Percentiles rank a stretch among this genome's conserved stretches.
These are phyloP conservation scores for Rehmannia glutinosa DNA, from an alignment of 257 asterid species.

Conservation along the genomic window DNA sequence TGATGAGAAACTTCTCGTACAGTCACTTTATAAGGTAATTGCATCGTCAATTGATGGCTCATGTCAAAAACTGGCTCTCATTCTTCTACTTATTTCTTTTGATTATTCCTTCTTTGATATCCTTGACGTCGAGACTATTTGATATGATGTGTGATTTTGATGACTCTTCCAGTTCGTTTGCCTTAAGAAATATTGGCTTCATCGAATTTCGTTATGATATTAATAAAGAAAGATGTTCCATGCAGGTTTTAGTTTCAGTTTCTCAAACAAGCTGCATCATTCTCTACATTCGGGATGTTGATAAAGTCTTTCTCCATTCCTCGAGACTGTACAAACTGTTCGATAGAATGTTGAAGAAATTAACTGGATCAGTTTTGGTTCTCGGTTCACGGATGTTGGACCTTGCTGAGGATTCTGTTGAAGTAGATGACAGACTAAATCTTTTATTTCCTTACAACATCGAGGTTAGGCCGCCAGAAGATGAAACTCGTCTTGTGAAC, in stretches of 20 bases:
- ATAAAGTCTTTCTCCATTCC: conserved; percentile 57
- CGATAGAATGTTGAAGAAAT: conserved; percentile 66
- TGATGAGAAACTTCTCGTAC: conserved; percentile 75
- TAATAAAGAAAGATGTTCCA: conserved; percentile 9
- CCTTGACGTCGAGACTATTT: background rate
- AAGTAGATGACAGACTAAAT: conserved; percentile 54
- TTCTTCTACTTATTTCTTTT: no score
- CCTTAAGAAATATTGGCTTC: background rate
- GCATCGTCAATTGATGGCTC: background rate
- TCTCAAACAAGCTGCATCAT: conserved; percentile 60
- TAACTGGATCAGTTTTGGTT: conserved; percentile 78
- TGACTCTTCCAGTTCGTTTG: background rate
- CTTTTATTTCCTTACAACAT: conserved; percentile 78
- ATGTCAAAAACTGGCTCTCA: no score
- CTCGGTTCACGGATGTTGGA: conserved; percentile 87
- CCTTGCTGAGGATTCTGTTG: conserved; percentile 50
- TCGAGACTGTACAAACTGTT: conserved; percentile 58
- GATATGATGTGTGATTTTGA: background rate
- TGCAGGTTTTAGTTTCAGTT: conserved; percentile 73
- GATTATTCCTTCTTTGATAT: no score
- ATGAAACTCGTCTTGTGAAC: conserved; percentile 61
- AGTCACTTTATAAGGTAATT: conserved; percentile 84
- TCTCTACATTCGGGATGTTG: conserved; percentile 87
- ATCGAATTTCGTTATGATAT: background rate
- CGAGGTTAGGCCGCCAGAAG: conserved; percentile 83